Evolutionary conservation across 2,329 filamentous ascomycete genomes (phyloP).

Genomic region (Ilyonectria mors-panacis): DNA sequence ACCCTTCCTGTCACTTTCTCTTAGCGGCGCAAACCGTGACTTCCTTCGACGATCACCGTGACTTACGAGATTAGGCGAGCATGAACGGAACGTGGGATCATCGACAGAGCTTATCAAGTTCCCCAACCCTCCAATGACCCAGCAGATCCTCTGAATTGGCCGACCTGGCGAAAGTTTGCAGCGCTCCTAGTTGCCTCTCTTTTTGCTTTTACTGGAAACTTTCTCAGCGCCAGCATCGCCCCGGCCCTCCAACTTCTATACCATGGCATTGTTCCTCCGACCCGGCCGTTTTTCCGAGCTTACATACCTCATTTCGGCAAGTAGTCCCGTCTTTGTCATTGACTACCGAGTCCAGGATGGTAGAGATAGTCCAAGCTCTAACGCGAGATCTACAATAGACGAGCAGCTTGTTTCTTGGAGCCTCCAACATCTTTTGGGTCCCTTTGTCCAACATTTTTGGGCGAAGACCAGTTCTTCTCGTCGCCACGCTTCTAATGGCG

Average conservation of each 20-base stretch:
- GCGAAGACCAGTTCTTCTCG: slow-evolving; percentile 50
- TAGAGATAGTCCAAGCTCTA: not conserved
- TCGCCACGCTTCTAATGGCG: slow-evolving; percentile 48
- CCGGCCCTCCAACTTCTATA: slow-evolving; percentile 53
- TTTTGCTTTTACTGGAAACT: slow-evolving; percentile 55
- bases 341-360: too few species aligned
- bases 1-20: not conserved
- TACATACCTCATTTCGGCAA: slow-evolving; percentile 49
- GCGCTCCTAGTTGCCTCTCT: slow-evolving; percentile 48
- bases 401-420: slow-evolving; percentile 53
- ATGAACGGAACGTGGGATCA: not conserved
- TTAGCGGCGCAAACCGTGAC: not conserved
- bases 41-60: not conserved
- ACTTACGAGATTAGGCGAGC: not conserved
- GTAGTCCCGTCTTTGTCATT: slow-evolving; percentile 28
- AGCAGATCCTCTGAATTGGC: slow-evolving; percentile 55
- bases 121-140: slow-evolving; percentile 45
- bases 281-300: slow-evolving; percentile 45
- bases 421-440: slow-evolving; percentile 55
- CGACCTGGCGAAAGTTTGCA: slow-evolving; percentile 50
- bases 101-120: not conserved
- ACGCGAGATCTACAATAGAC: slow-evolving; percentile 40
- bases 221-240: slow-evolving; percentile 50
- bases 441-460: slow-evolving; percentile 55
- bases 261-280: slow-evolving; percentile 47